Evolutionary conservation across 805 yeast genomes (phyloP).

Genomic region (Candida methanosorbosa): DNA sequence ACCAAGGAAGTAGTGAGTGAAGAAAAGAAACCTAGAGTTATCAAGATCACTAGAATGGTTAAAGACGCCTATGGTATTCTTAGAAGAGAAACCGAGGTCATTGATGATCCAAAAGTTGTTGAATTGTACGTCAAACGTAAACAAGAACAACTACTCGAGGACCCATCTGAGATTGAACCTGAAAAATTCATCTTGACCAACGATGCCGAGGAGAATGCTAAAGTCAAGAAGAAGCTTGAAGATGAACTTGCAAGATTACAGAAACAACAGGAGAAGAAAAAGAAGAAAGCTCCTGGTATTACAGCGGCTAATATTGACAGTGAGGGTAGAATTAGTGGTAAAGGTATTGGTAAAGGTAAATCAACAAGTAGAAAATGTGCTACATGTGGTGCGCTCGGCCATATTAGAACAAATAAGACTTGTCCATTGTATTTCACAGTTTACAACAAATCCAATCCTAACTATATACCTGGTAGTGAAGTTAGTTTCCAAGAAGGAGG

Average conservation of each 20-base stretch:
- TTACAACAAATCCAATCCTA: constrained; percentile 26
- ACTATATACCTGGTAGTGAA: constrained; percentile 24
- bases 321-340: constrained; percentile 41
- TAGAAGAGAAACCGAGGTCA: constrained; percentile 69
- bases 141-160: constrained; percentile 24
- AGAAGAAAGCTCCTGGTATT: constrained; percentile 21
- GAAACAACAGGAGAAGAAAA: constrained; percentile 52
- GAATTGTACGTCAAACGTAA: constrained; percentile 68
- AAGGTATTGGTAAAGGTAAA: constrained; percentile 66
- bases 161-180: constrained; percentile 47
- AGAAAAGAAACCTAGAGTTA: constrained; percentile 22
- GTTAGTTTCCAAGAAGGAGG: constrained; percentile 2
- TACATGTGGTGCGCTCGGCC: constrained; percentile 93
- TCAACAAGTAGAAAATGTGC: constrained; percentile 79
- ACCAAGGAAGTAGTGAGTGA: constrained; percentile 16
- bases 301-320: constrained; percentile 26
- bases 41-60: constrained; percentile 69
- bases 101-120: constrained; percentile 81
- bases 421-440: constrained; percentile 75
- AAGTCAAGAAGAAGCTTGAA: constrained; percentile 68
- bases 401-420: constrained; percentile 81
- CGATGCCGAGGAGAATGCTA: constrained; percentile 75
- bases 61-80: constrained; percentile 79
- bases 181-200: constrained; percentile 71
- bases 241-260: constrained; percentile 78